Conservation (phyloP, 495 filamentous ascomycete species). For the Beverwykella pulmonaria region DNA sequence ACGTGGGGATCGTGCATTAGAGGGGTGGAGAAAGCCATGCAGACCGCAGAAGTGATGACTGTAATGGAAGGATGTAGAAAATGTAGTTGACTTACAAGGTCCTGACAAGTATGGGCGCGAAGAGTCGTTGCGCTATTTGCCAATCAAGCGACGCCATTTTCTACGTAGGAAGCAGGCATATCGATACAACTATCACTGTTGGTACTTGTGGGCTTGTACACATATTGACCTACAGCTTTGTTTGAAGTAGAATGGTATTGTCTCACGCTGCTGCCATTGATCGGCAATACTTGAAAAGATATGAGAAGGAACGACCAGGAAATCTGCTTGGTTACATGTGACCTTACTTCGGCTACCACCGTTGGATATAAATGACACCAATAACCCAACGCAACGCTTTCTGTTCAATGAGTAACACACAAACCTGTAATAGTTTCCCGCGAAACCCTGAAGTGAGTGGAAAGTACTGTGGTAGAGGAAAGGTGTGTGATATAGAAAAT, state of each 20-base stretch:
- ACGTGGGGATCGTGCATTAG: slow-evolving; percentile 1
- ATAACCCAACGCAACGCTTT: too few relatives aligned
- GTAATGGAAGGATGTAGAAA: slow-evolving; percentile 5
- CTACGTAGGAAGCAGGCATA: slow-evolving; percentile 20
- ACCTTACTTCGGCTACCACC: slow-evolving; percentile 10
- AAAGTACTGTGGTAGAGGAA: too few relatives aligned
- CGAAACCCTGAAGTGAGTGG: too few relatives aligned
- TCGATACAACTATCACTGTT: slow-evolving; percentile 16
- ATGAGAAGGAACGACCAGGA: slow-evolving; percentile 12
- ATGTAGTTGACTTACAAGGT: slow-evolving; percentile 8
- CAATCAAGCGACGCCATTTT: slow-evolving; percentile 14
- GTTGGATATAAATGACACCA: too few relatives aligned
- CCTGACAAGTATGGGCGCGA: slow-evolving; percentile 22
- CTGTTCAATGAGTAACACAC: too few relatives aligned
- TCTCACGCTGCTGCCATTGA: slow-evolving; percentile 26
- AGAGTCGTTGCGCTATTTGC: slow-evolving; percentile 12
- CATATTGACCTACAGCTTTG: slow-evolving; percentile 14
- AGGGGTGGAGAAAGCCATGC: slow-evolving; percentile 14
- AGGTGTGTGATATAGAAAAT: too few relatives aligned
- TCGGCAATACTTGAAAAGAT: too few relatives aligned
- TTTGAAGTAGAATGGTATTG: not conserved
- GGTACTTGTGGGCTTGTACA: not conserved
- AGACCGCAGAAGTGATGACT: slow-evolving; percentile 17
- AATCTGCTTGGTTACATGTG: slow-evolving; percentile 18
- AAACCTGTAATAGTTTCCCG: too few relatives aligned